Evolutionary conservation across 345 rosid species (phyloP).

Genomic region (Populus pruinosa): DNA sequence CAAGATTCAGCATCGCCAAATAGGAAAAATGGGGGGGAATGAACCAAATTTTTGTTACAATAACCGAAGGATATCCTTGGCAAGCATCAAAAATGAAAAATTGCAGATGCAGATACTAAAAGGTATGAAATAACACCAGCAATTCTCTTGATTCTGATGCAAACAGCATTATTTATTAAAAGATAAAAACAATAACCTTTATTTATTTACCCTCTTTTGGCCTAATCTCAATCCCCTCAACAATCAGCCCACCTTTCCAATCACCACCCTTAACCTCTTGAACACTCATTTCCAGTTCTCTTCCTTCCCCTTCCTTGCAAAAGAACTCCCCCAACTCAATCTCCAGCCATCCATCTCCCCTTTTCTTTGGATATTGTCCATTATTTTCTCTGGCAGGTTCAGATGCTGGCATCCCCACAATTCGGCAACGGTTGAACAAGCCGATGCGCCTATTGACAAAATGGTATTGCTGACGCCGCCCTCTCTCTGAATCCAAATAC

Average conservation of each 20-base stretch:
- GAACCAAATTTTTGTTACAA: not conserved
- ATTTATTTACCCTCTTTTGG: constrained; percentile 16
- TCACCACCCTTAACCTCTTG: not conserved
- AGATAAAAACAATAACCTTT: not conserved
- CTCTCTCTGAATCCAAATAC: constrained; percentile 12
- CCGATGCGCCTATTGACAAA: not conserved
- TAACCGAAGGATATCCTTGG: not conserved
- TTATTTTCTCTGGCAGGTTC: not conserved
- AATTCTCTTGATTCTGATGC: not conserved
- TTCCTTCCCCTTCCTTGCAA: constrained; percentile 11
- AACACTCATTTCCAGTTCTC: constrained; percentile 20
- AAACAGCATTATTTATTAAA: not conserved
- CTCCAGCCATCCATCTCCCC: constrained; percentile 40
- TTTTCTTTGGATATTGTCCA: not conserved
- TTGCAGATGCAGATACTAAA: not conserved
- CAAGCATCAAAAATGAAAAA: not conserved
- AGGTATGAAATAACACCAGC: not conserved
- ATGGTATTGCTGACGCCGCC: not conserved
- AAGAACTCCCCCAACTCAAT: constrained; percentile 28
- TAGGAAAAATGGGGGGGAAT: not conserved
- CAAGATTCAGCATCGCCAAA: not conserved
- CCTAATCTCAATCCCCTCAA: constrained; percentile 44
- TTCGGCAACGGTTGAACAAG: not conserved
- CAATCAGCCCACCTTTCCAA: constrained; percentile 26
- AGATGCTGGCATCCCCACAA: not conserved